Conservation (phyloP, 192 early-diverging fungal species). For the Backusella mclennaniae region DNA sequence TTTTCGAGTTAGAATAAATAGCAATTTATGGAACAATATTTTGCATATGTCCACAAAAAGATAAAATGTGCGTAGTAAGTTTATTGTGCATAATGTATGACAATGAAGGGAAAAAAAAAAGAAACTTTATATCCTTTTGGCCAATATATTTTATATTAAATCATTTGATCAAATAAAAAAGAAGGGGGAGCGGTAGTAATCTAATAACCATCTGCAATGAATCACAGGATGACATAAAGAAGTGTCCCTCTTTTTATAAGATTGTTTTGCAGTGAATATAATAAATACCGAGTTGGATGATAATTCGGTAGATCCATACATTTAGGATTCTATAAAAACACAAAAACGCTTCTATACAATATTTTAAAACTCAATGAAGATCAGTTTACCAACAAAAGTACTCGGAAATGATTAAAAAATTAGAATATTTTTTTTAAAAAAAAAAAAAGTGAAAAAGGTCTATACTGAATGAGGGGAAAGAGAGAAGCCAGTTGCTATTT, state of each 20-base stretch:
- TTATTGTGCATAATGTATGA: no score
- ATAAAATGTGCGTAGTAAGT: not conserved
- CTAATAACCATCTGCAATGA: not conserved
- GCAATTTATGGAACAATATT: not conserved
- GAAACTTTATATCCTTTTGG: not conserved
- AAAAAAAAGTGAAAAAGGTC: not conserved
- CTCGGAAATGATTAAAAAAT: not conserved
- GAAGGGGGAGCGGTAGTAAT: not conserved
- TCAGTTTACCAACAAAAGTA: not conserved
- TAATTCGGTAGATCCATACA: not conserved
- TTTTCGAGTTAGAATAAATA: not conserved
- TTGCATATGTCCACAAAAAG: not conserved
- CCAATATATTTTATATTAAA: not conserved
- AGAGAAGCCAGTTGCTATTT: not conserved
- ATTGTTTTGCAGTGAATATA: no score
- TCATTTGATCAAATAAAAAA: not conserved
- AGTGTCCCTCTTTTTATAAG: no score
- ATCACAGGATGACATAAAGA: not conserved
- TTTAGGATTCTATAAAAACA: not conserved
- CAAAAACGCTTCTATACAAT: not conserved
- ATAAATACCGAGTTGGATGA: not conserved
- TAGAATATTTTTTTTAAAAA: not conserved
- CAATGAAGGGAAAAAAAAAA: not conserved
- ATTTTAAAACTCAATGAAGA: not conserved
- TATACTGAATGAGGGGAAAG: not conserved